Evolutionary conservation across 306 rosid species (phyloP), one percentile per base, ranked within the genome.

Genomic region (Lablab purpureus): DNA sequence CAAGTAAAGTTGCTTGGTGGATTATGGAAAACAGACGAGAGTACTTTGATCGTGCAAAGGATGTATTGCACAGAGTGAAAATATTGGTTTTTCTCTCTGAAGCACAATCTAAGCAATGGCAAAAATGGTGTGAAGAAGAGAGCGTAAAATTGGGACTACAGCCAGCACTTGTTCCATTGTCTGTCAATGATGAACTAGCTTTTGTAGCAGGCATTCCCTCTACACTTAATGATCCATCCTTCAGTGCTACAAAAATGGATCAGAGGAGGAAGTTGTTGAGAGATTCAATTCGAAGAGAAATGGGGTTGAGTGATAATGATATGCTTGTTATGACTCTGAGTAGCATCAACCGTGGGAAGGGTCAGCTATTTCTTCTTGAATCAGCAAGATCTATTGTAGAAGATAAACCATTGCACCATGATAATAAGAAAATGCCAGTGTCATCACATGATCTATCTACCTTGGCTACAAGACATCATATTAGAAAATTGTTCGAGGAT

Each of bases 1-100:
- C 90, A 43, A 94, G 88, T 82, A 89, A 90, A 86, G 80, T 94
- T 89, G 92, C 89, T 80, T 94, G 98, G 98, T 94, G 98, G 98
- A 89, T 94, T 54, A 92, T 94, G 97, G 98, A 94, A 86, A 94
- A 92, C 74, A 89, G 94, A 14, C 71, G 89, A 77, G 98, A 94
- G 89, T 94, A 92, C 76, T 94, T 92, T 41, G 90, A 94, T 46
- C 88, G 94, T 18, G 91, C 98, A 12, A 92, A 92, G 81, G 58
- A 76, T 41, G 90, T 92, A 40, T 86, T 92, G 43, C 59, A 90
- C 69, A 85, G 87, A 86, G 98, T 92, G 10, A 94, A 90, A 67
- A 86, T 82, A 87, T 65, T 94, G 47, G 69, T 81, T 70, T 94
- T 94, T 71, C 80, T 94, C n/a, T 87, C 98, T 32, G 94, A 94